phyloP scores from a whole-genome alignment of 192 early-diverging fungal species.

The Umbelopsis vinacea region DNA sequence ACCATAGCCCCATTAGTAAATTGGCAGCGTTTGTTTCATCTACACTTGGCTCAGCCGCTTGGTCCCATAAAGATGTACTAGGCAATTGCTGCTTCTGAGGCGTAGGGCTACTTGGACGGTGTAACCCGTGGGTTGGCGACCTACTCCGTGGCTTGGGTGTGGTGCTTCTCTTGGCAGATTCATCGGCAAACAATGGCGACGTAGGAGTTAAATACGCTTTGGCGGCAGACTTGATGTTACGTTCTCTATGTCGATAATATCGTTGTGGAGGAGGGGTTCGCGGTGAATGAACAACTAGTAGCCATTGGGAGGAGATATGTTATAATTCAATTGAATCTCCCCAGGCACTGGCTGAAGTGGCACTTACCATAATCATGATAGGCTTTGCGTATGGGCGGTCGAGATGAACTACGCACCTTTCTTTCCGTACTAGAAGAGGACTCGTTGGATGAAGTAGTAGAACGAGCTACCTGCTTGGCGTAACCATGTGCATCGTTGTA shows the following conservation, averaged over 20 bases:
- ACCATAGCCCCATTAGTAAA: slow-evolving; percentile 19
- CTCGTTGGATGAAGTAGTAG: background rate
- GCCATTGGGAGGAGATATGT: too few species aligned
- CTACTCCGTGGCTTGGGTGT: slow-evolving; percentile 13
- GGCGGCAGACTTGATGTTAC: background rate
- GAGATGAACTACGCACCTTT: background rate
- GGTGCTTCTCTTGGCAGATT: slow-evolving; percentile 15
- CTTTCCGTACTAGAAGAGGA: slow-evolving; percentile 1
- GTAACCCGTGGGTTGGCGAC: background rate
- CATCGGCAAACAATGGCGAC: slow-evolving; percentile 6
- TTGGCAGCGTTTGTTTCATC: slow-evolving; percentile 13
- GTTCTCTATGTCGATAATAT: background rate
- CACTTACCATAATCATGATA: slow-evolving; percentile 9
- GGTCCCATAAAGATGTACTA: background rate
- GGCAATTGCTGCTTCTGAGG: background rate
- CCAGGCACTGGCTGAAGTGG: background rate
- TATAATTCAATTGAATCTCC: too few species aligned
- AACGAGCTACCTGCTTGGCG: background rate
- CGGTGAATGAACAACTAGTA: slow-evolving; percentile 2
- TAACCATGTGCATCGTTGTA: background rate
- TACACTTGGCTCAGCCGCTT: background rate
- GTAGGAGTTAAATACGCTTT: slow-evolving; percentile 1
- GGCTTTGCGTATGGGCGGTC: background rate
- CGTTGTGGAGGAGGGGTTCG: background rate
- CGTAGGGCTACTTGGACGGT: slow-evolving; percentile 2